These are phyloP conservation scores for Pistacia atlantica DNA, from an alignment of 345 rosid genomes.

Conservation along the genomic window DNA sequence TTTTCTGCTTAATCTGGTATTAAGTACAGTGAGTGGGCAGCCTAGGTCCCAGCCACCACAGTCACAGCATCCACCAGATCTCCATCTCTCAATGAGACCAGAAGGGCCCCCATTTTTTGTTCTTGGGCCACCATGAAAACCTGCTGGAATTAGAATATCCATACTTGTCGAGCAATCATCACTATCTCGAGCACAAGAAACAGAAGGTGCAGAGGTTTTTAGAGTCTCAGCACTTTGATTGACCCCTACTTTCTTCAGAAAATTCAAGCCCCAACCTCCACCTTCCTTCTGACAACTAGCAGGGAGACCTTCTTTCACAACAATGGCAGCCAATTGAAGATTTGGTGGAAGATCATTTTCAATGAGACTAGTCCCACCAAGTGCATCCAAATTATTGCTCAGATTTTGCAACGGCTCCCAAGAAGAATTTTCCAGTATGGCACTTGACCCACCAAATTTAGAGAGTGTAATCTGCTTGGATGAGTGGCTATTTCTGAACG, in stretches of 20 bases:
- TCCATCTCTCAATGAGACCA: slow-evolving; percentile 82
- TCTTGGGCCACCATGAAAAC: slow-evolving; percentile 89
- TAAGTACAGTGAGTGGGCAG: slow-evolving; percentile 65
- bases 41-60: slow-evolving; percentile 99
- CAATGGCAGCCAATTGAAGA: slow-evolving; percentile 76
- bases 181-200: slow-evolving; percentile 22
- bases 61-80: slow-evolving; percentile 84
- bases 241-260: slow-evolving; percentile 54
- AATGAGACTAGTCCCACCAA: slow-evolving; percentile 37
- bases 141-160: slow-evolving; percentile 78
- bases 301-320: slow-evolving; percentile 59
- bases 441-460: slow-evolving; percentile 55
- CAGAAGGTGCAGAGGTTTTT: slow-evolving; percentile 30
- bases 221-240: slow-evolving; percentile 29
- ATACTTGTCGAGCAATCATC: slow-evolving; percentile 52
- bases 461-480: slow-evolving; percentile 64
- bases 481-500: slow-evolving; percentile 46
- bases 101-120: slow-evolving; percentile 68
- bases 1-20: slow-evolving; percentile 43
- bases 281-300: slow-evolving; percentile 32
- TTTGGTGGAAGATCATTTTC: slow-evolving; percentile 62
- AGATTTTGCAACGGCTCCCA: slow-evolving; percentile 51
- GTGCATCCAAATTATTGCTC: slow-evolving; percentile 35
- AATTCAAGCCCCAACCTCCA: slow-evolving; percentile 97
- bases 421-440: slow-evolving; percentile 42